phyloP scores from a whole-genome alignment of 2,329 filamentous ascomycete genomes.

The Dothideomycetidae sp. region DNA sequence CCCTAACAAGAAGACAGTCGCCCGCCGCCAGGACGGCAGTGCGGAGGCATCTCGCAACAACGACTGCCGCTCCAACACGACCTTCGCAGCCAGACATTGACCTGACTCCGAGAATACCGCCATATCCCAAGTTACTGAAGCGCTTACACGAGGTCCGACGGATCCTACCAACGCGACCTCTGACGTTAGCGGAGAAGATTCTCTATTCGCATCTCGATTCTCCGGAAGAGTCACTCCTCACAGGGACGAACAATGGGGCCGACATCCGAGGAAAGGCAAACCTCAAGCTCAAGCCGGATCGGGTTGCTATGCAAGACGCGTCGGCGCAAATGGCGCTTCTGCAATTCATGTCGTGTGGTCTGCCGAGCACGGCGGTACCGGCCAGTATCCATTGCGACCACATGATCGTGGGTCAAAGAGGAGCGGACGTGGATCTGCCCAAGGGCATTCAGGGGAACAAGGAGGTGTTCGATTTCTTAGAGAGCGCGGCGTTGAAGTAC shows the following conservation, averaged over 20 bases:
- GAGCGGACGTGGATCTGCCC: conserved; percentile 71
- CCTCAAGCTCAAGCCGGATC: conserved; percentile 90
- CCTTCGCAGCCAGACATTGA: conserved; percentile 18
- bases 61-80: conserved; percentile 7
- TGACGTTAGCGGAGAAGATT: conserved; percentile 90
- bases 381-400: conserved; percentile 98
- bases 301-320: conserved; percentile 98
- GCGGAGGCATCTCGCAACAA: conserved; percentile 20
- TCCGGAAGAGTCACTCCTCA: conserved; percentile 73
- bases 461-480: conserved; percentile 94
- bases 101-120: conserved; percentile 48
- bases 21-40: conserved; percentile 11
- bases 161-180: conserved; percentile 46
- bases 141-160: conserved; percentile 62
- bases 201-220: conserved; percentile 85
- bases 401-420: conserved; percentile 89
- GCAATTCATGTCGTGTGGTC: conserved; percentile 95
- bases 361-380: conserved; percentile 79
- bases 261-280: conserved; percentile 79
- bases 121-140: conserved; percentile 67
- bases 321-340: conserved; percentile 96
- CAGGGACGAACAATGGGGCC: conserved; percentile 67
- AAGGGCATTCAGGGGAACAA: conserved; percentile 82
- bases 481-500: conserved; percentile 80
- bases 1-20: background rate